These are phyloP conservation scores for Termitomyces eurrhizus DNA, from an alignment of 768 basidiomycete genomes.

Conservation along the genomic window DNA sequence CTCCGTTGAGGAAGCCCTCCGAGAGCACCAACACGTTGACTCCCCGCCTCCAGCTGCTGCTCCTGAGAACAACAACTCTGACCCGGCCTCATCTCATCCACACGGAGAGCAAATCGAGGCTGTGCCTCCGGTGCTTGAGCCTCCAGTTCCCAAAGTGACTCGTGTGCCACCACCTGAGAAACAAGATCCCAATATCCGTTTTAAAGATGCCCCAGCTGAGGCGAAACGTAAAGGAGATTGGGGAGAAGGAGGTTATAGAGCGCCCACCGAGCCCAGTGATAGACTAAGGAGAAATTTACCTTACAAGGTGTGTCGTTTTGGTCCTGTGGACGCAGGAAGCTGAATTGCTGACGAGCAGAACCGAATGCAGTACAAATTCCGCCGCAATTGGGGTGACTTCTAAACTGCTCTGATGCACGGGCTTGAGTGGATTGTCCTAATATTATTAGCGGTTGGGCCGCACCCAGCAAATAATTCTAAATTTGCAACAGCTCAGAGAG, in stretches of 20 bases:
- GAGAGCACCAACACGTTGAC: conserved; percentile 39
- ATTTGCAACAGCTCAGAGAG: conserved; percentile 1
- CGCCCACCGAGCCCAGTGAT: conserved; percentile 70
- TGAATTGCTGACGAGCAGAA: conserved; percentile 47
- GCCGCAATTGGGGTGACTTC: conserved; percentile 85
- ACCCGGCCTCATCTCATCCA: conserved; percentile 23
- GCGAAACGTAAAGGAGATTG: conserved; percentile 57
- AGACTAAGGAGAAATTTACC: conserved; percentile 81
- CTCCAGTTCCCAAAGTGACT: conserved; percentile 44
- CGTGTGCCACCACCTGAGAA: conserved; percentile 63
- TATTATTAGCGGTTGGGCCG: background rate
- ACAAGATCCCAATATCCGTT: conserved; percentile 63
- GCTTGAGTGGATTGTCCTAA: conserved; percentile 4
- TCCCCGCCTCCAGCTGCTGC: conserved; percentile 8
- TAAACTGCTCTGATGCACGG: conserved; percentile 25
- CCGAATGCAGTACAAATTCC: conserved; percentile 86
- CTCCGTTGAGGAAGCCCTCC: conserved; percentile 64
- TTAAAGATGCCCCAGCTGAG: conserved; percentile 50
- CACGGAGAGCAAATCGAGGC: conserved; percentile 31
- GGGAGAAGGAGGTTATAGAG: conserved; percentile 70
- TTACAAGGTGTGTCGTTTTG: conserved; percentile 65
- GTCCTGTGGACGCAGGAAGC: conserved; percentile 4
- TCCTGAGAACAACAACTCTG: conserved; percentile 6
- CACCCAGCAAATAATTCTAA: background rate
- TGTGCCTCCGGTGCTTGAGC: conserved; percentile 21